These are phyloP conservation scores for Pholiota microspora DNA, from an alignment of 768 basidiomycete genomes.

Conservation along the genomic window DNA sequence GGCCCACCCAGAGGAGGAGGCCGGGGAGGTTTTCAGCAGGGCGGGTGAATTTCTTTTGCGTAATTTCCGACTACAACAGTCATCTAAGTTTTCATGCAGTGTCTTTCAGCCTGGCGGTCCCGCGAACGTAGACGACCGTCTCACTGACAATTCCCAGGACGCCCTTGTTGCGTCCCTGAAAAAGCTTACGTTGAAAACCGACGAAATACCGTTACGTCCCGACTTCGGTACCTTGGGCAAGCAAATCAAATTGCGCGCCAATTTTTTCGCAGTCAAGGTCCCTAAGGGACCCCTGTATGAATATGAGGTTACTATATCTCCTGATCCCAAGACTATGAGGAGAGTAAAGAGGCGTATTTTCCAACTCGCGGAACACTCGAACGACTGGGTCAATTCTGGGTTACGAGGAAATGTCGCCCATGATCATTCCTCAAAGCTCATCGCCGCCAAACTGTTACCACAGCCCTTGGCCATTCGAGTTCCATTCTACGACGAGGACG, in stretches of 20 bases:
- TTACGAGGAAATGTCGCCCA: constrained; percentile 52
- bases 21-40: constrained; percentile 24
- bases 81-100: constrained; percentile 22
- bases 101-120: constrained; percentile 37
- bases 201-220: constrained; percentile 56
- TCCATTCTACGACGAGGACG: constrained; percentile 51
- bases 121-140: constrained; percentile 40
- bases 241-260: constrained; percentile 54
- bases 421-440: constrained; percentile 51
- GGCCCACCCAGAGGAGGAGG: constrained; percentile 27
- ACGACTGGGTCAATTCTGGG: constrained; percentile 49
- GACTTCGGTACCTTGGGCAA: constrained; percentile 53
- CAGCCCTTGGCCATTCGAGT: constrained; percentile 44
- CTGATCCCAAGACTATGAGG: constrained; percentile 46
- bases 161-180: constrained; percentile 38
- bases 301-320: constrained; percentile 58
- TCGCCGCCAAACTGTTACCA: constrained; percentile 43
- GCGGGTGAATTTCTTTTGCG: constrained; percentile 29
- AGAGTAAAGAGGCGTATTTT: constrained; percentile 61
- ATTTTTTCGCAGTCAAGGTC: constrained; percentile 63
- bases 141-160: constrained; percentile 39
- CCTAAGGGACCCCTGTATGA: constrained; percentile 53
- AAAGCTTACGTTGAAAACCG: constrained; percentile 26
- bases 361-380: constrained; percentile 54
- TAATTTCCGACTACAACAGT: background rate